Percentiles rank a stretch among this genome's conserved stretches.
Conservation (phyloP, 2,329 filamentous ascomycete species). For the Beauveria bassiana region DNA sequence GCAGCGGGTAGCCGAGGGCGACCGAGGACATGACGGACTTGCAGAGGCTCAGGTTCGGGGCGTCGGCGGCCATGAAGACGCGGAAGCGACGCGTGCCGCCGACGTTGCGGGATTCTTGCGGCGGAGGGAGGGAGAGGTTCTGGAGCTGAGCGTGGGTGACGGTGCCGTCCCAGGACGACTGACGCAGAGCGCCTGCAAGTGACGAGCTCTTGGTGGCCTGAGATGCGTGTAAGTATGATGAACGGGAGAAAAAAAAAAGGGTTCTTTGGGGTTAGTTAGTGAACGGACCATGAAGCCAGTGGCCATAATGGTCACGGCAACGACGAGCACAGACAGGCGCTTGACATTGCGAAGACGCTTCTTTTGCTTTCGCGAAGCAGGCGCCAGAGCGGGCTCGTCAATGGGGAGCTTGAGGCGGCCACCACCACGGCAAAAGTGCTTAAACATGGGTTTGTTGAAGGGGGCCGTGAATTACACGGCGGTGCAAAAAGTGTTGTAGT, state of each 20-base stretch:
- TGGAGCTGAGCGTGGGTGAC: conserved; percentile 7
- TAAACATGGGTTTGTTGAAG: background rate
- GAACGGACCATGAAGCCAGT: conserved; percentile 5
- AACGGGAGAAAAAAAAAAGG: no score
- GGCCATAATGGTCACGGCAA: conserved; percentile 9
- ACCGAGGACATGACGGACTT: conserved; percentile 31
- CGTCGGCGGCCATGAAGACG: conserved; percentile 32
- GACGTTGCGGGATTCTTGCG: background rate
- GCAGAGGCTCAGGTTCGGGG: conserved; percentile 29
- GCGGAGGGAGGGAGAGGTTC: conserved; percentile 1
- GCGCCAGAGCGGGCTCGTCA: conserved; percentile 1
- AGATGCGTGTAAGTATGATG: background rate
- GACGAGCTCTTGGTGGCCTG: conserved; percentile 1
- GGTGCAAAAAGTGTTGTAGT: background rate
- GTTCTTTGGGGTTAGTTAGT: background rate
- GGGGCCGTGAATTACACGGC: background rate
- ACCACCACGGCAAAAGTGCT: conserved; percentile 7
- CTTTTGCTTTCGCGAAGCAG: conserved; percentile 2
- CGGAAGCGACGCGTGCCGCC: conserved; percentile 21
- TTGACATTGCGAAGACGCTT: conserved; percentile 9
- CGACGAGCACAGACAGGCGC: conserved; percentile 5
- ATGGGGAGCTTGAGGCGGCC: conserved; percentile 3
- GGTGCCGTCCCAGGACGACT: conserved; percentile 2
- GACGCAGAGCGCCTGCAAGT: background rate
- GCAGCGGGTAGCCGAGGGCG: conserved; percentile 30